phyloP scores from a whole-genome alignment of 2,329 filamentous ascomycete genomes.

The Hypoxylon sp. region DNA sequence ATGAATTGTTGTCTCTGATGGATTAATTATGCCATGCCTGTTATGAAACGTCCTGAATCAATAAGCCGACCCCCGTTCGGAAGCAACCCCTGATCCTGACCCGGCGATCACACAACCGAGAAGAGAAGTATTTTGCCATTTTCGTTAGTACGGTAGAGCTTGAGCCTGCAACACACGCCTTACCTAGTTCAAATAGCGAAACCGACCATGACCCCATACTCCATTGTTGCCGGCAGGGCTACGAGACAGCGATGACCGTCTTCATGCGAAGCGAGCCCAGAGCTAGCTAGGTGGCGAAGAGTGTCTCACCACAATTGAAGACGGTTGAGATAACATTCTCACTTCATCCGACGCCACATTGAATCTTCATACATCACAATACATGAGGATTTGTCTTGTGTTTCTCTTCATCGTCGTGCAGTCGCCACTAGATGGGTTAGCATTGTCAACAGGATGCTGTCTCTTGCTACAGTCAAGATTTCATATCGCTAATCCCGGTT shows the following conservation, averaged over 20 bases:
- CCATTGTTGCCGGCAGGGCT: conserved; percentile 38
- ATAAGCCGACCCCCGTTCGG: conserved; percentile 28
- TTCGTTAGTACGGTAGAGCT: conserved; percentile 24
- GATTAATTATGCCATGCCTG: conserved; percentile 43
- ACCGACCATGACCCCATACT: conserved; percentile 34
- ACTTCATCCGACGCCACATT: conserved; percentile 11
- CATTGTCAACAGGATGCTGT: not conserved
- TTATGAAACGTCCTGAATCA: conserved; percentile 50
- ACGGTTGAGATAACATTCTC: conserved; percentile 18
- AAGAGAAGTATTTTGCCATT: conserved; percentile 35
- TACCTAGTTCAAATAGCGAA: conserved; percentile 35
- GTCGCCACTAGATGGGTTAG: conserved; percentile 8
- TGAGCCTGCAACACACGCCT: conserved; percentile 24
- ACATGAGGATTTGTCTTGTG: conserved; percentile 3
- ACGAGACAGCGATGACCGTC: conserved; percentile 33
- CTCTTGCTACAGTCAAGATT: conserved; percentile 23
- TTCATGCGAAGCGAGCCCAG: conserved; percentile 35
- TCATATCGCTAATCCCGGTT: conserved; percentile 16
- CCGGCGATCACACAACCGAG: conserved; percentile 51
- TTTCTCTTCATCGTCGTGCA: conserved; percentile 10
- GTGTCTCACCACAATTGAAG: conserved; percentile 41
- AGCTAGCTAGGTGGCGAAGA: conserved; percentile 20
- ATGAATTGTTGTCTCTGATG: conserved; percentile 46
- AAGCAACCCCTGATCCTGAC: conserved; percentile 41
- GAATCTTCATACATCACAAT: conserved; percentile 7